Conservation (phyloP, 331 rosid species). For the Acacia concinna region DNA sequence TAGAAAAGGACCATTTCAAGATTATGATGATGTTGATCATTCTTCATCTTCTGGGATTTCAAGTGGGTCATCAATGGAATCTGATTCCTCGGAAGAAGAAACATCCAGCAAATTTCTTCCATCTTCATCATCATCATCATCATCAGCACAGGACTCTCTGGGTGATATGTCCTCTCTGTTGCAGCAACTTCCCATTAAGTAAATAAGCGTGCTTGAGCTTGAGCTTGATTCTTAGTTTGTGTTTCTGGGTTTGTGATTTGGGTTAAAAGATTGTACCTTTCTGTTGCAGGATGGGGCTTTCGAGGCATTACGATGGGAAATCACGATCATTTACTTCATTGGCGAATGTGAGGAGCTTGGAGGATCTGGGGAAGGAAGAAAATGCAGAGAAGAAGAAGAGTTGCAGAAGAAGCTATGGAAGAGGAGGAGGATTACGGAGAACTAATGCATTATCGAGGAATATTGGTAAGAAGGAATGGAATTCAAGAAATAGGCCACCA, state of each 20-base stretch:
- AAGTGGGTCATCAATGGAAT: constrained; percentile 31
- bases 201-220: neutral
- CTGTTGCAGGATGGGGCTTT: constrained; percentile 45
- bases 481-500: neutral
- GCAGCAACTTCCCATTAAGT: constrained; percentile 48
- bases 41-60: constrained; percentile 30
- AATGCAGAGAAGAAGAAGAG: constrained; percentile 33
- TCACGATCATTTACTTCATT: constrained; percentile 45
- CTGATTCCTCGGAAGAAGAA: constrained; percentile 37
- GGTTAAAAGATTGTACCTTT: neutral
- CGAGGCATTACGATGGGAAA: constrained; percentile 45
- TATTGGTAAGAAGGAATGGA: neutral
- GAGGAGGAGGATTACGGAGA: constrained; percentile 7
- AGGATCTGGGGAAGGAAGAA: constrained; percentile 44
- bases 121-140: constrained; percentile 27
- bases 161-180: constrained; percentile 44
- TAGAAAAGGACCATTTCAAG: neutral
- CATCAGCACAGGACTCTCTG: constrained; percentile 30
- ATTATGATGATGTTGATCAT: constrained; percentile 18
- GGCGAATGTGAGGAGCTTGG: constrained; percentile 36
- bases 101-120: constrained; percentile 21
- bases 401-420: constrained; percentile 37
- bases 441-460: constrained; percentile 1
- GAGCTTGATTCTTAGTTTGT: neutral
- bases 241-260: neutral